These are phyloP conservation scores for Lyophyllum semitale DNA, from an alignment of 768 basidiomycete species.

Conservation along the genomic window DNA sequence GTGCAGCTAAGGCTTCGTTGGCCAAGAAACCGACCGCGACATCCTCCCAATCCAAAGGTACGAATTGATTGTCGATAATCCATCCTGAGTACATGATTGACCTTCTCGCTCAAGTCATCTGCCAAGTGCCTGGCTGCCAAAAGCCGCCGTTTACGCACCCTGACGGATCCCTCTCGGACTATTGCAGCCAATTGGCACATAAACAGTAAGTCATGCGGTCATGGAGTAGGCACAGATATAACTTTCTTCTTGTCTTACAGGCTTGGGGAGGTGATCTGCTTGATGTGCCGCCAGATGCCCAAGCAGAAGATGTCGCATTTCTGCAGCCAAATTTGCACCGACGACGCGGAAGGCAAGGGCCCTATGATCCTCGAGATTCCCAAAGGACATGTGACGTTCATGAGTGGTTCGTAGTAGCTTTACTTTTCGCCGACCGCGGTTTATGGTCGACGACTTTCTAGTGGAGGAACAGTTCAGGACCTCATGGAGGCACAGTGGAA, in stretches of 20 bases:
- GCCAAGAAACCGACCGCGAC: constrained; percentile 1
- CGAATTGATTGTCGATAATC: too few relatives aligned
- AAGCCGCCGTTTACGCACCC: constrained; percentile 42
- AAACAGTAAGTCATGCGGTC: constrained; percentile 47
- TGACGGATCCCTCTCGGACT: constrained; percentile 43
- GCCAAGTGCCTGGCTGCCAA: constrained; percentile 53
- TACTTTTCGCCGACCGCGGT: too few relatives aligned
- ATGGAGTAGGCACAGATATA: not conserved
- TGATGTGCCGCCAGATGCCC: constrained; percentile 59
- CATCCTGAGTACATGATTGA: too few relatives aligned
- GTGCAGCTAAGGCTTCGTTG: constrained; percentile 35
- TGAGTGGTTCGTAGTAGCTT: constrained; percentile 63
- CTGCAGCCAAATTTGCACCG: constrained; percentile 56
- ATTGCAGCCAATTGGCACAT: constrained; percentile 53
- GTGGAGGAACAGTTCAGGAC: constrained; percentile 68
- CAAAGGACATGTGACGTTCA: constrained; percentile 60
- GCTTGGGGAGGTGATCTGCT: constrained; percentile 51
- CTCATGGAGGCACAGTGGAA: constrained; percentile 65
- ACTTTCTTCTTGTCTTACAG: constrained; percentile 19
- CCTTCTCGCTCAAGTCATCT: too few relatives aligned
- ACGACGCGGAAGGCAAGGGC: constrained; percentile 54
- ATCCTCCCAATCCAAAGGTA: too few relatives aligned
- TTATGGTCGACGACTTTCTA: constrained; percentile 20
- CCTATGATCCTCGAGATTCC: constrained; percentile 64
- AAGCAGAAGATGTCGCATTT: constrained; percentile 64